Evolutionary conservation across 179 eudicot genomes (phyloP).

Genomic region (Sideroxylon spinosum): DNA sequence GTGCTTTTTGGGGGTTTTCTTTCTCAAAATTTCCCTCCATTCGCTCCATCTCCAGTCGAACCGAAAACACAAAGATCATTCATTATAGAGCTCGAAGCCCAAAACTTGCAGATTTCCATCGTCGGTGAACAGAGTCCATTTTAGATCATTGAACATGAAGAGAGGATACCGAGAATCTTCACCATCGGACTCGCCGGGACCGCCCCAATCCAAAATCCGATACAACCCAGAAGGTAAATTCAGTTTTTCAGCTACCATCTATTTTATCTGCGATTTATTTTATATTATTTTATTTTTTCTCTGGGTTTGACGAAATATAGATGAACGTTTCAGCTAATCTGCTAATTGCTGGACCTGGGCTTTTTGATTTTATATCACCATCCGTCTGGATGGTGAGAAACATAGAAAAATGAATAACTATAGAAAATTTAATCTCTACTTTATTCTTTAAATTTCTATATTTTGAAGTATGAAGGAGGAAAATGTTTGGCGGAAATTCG

Average conservation of each 20-base stretch:
- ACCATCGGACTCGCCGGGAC: slow-evolving; percentile 49
- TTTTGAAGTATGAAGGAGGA: neutral
- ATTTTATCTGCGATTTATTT: neutral
- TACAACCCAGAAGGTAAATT: slow-evolving; percentile 63
- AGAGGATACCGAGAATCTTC: slow-evolving; percentile 69
- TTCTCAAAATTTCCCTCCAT: neutral
- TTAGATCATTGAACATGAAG: slow-evolving; percentile 43
- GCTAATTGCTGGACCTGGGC: neutral
- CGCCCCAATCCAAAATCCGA: slow-evolving; percentile 68
- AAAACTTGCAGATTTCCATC: neutral
- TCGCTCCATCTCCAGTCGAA: neutral
- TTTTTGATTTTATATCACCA: neutral
- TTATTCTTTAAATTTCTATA: neutral
- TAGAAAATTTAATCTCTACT: neutral
- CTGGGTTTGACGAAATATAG: neutral
- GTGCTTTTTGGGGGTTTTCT: neutral
- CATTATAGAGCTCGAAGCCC: neutral
- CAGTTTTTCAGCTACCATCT: neutral
- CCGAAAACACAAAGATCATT: neutral
- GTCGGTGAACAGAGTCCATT: neutral
- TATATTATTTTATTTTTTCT: neutral
- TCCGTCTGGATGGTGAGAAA: neutral
- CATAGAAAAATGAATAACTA: neutral
- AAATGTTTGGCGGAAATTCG: neutral
- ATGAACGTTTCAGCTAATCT: neutral